phyloP scores from a whole-genome alignment of 345 rosid genomes.

The Turritis glabra region DNA sequence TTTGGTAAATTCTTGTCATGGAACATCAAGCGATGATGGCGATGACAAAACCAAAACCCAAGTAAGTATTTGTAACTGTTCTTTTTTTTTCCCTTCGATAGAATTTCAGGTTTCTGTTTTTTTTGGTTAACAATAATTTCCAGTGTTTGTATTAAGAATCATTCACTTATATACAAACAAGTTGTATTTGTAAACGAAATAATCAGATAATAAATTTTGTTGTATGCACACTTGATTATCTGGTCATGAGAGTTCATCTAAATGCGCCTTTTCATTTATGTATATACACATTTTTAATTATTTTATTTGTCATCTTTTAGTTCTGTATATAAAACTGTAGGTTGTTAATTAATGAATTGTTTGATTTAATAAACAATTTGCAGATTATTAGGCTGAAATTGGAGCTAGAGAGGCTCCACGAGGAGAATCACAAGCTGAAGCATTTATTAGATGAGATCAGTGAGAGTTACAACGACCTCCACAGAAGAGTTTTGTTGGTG shows the following conservation, averaged over 20 bases:
- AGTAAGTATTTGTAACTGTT: constrained; percentile 45
- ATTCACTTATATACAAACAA: neutral
- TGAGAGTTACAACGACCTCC: constrained; percentile 57
- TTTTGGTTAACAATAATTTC: neutral
- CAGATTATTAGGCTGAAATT: constrained; percentile 50
- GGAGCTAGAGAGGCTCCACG: constrained; percentile 59
- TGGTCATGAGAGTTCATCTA: constrained; percentile 1
- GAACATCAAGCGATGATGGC: constrained; percentile 37
- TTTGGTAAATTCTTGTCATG: constrained; percentile 51
- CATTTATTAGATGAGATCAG: constrained; percentile 64
- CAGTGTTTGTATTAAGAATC: neutral
- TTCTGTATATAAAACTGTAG: neutral
- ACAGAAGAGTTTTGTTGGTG: constrained; percentile 58
- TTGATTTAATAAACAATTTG: neutral
- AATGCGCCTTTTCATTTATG: neutral
- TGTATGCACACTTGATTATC: neutral
- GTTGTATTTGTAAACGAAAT: neutral
- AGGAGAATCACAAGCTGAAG: constrained; percentile 70
- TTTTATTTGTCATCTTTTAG: neutral
- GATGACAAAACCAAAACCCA: constrained; percentile 45
- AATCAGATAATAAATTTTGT: neutral
- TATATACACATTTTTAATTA: neutral
- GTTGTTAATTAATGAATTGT: neutral
- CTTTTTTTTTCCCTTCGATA: neutral
- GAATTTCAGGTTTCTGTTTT: neutral